Conservation (phyloP, 441 rosid genomes). For the Syzygium malaccense region DNA sequence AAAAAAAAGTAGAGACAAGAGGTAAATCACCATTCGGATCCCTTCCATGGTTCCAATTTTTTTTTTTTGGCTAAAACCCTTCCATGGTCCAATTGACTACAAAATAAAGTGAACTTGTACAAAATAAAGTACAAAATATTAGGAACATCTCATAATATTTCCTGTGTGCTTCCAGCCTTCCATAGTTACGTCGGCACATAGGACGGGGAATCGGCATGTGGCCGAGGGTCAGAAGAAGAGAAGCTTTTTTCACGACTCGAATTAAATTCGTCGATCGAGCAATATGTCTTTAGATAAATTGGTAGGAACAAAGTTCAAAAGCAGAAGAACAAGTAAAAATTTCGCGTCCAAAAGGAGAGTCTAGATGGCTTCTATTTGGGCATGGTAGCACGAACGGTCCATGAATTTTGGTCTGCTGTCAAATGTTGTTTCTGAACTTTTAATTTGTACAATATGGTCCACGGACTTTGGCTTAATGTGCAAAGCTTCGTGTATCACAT, state of each 20-base stretch:
- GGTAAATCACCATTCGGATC: background rate
- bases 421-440: rapidly evolving
- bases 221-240: background rate
- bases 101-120: background rate
- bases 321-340: background rate
- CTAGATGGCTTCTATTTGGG: background rate
- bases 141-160: background rate
- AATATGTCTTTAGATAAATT: background rate
- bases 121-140: no score
- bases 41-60: background rate
- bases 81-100: background rate
- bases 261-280: background rate
- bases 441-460: rapidly evolving
- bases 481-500: rapidly evolving
- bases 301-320: background rate
- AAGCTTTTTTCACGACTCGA: background rate
- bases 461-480: rapidly evolving
- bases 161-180: background rate
- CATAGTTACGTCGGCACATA: rapidly evolving
- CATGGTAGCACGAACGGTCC: background rate
- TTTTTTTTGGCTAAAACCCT: background rate
- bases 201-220: background rate
- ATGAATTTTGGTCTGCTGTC: rapidly evolving
- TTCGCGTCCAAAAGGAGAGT: background rate
- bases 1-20: background rate